Conservation (phyloP, 2,329 filamentous ascomycete genomes). For the Akanthomyces dipterigenus region DNA sequence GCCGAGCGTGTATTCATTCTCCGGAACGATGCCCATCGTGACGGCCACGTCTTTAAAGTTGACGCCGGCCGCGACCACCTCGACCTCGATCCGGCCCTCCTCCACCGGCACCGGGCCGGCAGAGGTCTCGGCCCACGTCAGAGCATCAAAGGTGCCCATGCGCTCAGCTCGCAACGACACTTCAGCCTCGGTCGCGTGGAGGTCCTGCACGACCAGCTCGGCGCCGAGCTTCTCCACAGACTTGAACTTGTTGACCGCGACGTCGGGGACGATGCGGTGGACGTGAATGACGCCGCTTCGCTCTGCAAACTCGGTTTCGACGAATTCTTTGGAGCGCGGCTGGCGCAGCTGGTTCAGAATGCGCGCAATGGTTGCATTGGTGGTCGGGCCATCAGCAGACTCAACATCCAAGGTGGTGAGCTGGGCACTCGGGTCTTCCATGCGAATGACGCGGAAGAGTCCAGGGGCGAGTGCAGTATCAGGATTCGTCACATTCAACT, state of each 20-base stretch:
- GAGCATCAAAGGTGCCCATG: constrained; percentile 1
- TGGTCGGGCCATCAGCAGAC: not conserved
- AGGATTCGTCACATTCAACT: not conserved
- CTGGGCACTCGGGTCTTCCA: not conserved
- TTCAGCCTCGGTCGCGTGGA: not conserved
- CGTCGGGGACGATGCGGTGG: constrained; percentile 17
- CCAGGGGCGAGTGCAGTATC: not conserved
- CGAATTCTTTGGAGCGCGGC: constrained; percentile 18
- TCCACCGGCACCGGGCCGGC: constrained; percentile 3
- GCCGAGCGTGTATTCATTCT: constrained; percentile 12
- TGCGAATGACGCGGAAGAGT: constrained; percentile 6
- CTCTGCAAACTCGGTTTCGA: constrained; percentile 19
- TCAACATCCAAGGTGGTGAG: constrained; percentile 4
- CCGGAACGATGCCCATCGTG: constrained; percentile 14
- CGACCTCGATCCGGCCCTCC: constrained; percentile 13
- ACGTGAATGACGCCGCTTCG: constrained; percentile 21
- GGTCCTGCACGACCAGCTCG: not conserved
- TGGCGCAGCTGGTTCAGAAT: constrained; percentile 15
- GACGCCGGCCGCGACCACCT: constrained; percentile 7
- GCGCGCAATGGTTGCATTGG: constrained; percentile 3
- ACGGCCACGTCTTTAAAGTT: constrained; percentile 17
- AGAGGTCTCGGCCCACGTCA: constrained; percentile 15
- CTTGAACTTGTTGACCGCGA: constrained; percentile 11
- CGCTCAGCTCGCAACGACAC: not conserved
- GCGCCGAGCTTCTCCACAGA: not conserved